These are phyloP conservation scores for Syzygium syzygioides DNA, from an alignment of 441 rosid species.

Conservation along the genomic window DNA sequence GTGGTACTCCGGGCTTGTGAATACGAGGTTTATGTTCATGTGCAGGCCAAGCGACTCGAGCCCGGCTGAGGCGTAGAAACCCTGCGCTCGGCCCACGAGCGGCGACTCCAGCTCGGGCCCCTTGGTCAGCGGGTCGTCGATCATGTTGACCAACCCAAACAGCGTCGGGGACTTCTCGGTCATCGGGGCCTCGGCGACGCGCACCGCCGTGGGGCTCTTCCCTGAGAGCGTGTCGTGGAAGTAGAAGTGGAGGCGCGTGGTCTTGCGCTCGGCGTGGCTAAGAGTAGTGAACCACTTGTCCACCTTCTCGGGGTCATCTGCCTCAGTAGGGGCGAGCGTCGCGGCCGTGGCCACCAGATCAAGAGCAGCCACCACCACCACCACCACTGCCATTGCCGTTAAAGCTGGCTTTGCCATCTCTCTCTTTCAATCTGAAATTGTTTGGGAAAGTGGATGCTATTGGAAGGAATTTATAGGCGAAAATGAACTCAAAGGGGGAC, in stretches of 20 bases:
- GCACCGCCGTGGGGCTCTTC: slow-evolving; percentile 42
- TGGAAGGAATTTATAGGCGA: neutral
- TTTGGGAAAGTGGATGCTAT: neutral
- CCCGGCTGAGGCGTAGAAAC: slow-evolving; percentile 50
- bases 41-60: slow-evolving; percentile 41
- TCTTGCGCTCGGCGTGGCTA: neutral
- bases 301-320: slow-evolving; percentile 19
- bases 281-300: neutral
- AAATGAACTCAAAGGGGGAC: neutral
- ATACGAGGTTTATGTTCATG: slow-evolving; percentile 55
- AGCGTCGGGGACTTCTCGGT: slow-evolving; percentile 41
- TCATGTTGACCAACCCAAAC: slow-evolving; percentile 49
- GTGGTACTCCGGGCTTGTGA: slow-evolving; percentile 45
- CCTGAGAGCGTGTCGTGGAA: slow-evolving; percentile 71
- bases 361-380: neutral
- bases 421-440: neutral
- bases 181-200: slow-evolving; percentile 34
- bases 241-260: slow-evolving; percentile 60
- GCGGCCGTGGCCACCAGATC: neutral
- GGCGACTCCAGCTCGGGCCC: slow-evolving; percentile 52
- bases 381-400: slow-evolving; percentile 9
- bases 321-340: slow-evolving; percentile 10
- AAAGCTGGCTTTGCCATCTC: slow-evolving; percentile 25
- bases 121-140: slow-evolving; percentile 60
- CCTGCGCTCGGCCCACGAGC: slow-evolving; percentile 63